Conservation (phyloP, 371 early-diverging fungal genomes). For the Mortierella sp. region DNA sequence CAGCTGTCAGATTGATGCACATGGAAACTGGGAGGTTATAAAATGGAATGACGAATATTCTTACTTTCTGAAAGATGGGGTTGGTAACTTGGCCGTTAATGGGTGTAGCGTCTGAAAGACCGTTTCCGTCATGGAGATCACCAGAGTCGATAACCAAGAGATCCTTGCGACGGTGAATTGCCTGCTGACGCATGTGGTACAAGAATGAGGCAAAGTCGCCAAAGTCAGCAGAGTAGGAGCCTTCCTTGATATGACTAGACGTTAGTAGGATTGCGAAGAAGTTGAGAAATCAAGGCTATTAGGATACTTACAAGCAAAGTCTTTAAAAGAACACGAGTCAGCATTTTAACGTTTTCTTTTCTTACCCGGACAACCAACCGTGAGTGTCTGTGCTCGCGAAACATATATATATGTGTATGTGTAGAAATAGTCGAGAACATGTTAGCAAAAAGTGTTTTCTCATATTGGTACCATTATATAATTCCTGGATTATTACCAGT, state of each 20-base stretch:
- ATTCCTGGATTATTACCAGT: constrained; percentile 31
- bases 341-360: neutral
- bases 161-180: constrained; percentile 61
- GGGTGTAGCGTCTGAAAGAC: constrained; percentile 64
- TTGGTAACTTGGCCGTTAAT: constrained; percentile 59
- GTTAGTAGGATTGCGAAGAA: neutral
- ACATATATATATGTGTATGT: neutral
- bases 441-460: no score
- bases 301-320: neutral
- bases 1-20: neutral
- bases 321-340: neutral
- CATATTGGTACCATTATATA: neutral
- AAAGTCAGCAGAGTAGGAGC: constrained; percentile 64
- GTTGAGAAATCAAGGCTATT: no score
- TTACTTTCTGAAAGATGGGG: constrained; percentile 58
- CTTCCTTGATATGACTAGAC: constrained; percentile 60
- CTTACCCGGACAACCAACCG: constrained; percentile 46
- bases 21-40: neutral
- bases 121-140: constrained; percentile 59
- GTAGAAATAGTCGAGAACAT: neutral
- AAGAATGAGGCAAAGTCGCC: constrained; percentile 70
- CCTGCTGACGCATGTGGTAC: constrained; percentile 64
- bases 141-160: constrained; percentile 68
- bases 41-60: neutral
- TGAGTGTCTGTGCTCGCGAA: constrained; percentile 26